Conservation (phyloP, 495 filamentous ascomycete species). For the Neurospora tetraspora region DNA sequence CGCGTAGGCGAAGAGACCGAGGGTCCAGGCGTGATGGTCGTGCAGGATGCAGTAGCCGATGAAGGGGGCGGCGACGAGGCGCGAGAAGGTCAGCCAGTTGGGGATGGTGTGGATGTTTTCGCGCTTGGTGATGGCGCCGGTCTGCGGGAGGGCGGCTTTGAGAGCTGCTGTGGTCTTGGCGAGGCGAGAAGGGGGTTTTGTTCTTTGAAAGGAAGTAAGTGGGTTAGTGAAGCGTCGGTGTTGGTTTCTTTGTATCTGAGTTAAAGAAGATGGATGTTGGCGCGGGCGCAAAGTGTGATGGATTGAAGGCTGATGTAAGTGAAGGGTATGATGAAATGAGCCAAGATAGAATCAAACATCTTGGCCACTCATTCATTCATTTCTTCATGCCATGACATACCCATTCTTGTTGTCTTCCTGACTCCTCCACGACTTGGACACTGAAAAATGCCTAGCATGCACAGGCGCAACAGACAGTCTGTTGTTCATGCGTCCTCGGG, state of each 20-base stretch:
- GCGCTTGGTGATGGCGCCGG: constrained; percentile 32
- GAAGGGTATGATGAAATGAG: neutral
- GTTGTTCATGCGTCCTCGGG: neutral
- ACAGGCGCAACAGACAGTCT: constrained; percentile 6
- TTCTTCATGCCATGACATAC: neutral
- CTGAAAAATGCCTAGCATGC: constrained; percentile 37
- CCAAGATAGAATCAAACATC: neutral
- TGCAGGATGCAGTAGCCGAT: constrained; percentile 86
- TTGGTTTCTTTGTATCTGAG: neutral
- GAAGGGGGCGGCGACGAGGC: constrained; percentile 71
- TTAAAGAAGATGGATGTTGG: neutral
- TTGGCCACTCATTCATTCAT: neutral
- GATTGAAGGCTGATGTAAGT: neutral
- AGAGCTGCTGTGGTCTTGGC: constrained; percentile 1
- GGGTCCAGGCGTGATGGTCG: constrained; percentile 62
- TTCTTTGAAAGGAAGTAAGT: neutral
- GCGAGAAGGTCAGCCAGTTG: constrained; percentile 82
- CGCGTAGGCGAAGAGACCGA: constrained; percentile 84
- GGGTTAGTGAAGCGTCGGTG: neutral
- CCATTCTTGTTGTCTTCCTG: constrained; percentile 1
- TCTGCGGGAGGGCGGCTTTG: constrained; percentile 27
- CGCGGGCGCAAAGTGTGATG: neutral
- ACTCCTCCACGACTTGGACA: neutral
- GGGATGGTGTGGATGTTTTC: constrained; percentile 97
- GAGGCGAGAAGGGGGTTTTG: neutral